A percentile compares a stretch with the other conserved stretches of the same genome.
Conservation (phyloP, 345 rosid genomes). For the Citrus medica region DNA sequence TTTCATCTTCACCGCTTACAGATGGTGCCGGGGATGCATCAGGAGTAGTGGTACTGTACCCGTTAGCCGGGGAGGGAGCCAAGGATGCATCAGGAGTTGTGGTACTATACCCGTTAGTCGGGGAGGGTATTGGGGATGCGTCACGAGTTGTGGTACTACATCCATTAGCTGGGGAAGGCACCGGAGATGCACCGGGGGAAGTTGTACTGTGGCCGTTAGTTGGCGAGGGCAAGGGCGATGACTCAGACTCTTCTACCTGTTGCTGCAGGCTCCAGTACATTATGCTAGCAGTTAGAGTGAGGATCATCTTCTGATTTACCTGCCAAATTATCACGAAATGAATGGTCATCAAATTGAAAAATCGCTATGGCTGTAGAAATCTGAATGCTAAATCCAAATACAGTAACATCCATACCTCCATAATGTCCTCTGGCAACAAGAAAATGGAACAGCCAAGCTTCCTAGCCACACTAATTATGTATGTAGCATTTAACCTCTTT, state of each 20-base stretch:
- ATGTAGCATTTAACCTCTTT: constrained; percentile 93
- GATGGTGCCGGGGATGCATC: constrained; percentile 74
- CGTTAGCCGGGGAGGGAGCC: constrained; percentile 46
- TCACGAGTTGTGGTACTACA: constrained; percentile 31
- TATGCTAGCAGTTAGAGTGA: constrained; percentile 78
- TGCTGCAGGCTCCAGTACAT: constrained; percentile 90
- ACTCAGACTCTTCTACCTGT: constrained; percentile 47
- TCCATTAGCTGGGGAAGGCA: constrained; percentile 49
- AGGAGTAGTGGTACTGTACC: constrained; percentile 36
- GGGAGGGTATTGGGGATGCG: constrained; percentile 49
- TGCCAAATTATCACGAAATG: constrained; percentile 24
- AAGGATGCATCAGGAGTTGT: constrained; percentile 42
- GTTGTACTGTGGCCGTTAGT: constrained; percentile 30
- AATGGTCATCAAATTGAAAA: background rate
- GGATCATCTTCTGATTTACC: constrained; percentile 96
- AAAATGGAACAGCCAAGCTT: constrained; percentile 97
- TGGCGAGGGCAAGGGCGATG: constrained; percentile 32
- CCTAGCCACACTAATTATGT: constrained; percentile 89
- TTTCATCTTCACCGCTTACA: constrained; percentile 67
- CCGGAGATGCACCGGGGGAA: constrained; percentile 60
- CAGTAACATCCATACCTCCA: constrained; percentile 53
- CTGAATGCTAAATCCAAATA: background rate
- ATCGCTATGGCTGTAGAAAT: background rate
- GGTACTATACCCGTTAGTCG: constrained; percentile 30
- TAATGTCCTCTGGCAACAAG: constrained; percentile 93